Conservation (phyloP, 345 rosid genomes). For the Sonneratia caseolaris region DNA sequence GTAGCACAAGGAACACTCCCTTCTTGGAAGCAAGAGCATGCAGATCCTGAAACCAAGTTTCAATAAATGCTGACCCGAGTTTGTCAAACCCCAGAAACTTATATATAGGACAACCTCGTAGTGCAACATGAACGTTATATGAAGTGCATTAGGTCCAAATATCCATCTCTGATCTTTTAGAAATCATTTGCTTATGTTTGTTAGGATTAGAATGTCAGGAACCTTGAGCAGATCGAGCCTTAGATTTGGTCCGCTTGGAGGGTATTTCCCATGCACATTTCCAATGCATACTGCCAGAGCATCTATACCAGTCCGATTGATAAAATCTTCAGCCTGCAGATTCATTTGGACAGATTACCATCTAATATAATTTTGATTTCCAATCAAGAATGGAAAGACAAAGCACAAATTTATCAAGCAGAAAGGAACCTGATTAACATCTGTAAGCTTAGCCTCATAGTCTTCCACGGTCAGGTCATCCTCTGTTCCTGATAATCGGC, state of each 20-base stretch:
- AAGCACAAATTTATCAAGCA: constrained; percentile 6
- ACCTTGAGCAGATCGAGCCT: constrained; percentile 86
- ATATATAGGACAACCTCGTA: too few species aligned
- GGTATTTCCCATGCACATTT: constrained; percentile 93
- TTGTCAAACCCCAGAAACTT: too few species aligned
- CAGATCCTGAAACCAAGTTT: constrained; percentile 36
- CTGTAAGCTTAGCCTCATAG: constrained; percentile 86
- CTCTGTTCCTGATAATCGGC: constrained; percentile 90
- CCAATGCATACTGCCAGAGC: constrained; percentile 95
- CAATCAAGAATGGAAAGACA: neutral
- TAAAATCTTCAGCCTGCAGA: constrained; percentile 76
- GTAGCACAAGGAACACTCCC: constrained; percentile 79
- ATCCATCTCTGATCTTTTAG: too few species aligned
- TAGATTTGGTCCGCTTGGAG: constrained; percentile 76
- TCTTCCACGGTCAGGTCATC: constrained; percentile 92
- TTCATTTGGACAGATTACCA: neutral
- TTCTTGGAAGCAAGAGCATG: constrained; percentile 55
- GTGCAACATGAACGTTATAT: too few species aligned
- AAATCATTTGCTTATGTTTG: too few species aligned
- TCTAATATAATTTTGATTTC: neutral
- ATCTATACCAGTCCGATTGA: constrained; percentile 70
- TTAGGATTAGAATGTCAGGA: neutral
- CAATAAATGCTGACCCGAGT: too few species aligned
- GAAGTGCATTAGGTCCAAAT: too few species aligned
- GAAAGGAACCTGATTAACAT: constrained; percentile 52